phyloP scores from a whole-genome alignment of 306 rosid genomes.

The Malus orientalis region DNA sequence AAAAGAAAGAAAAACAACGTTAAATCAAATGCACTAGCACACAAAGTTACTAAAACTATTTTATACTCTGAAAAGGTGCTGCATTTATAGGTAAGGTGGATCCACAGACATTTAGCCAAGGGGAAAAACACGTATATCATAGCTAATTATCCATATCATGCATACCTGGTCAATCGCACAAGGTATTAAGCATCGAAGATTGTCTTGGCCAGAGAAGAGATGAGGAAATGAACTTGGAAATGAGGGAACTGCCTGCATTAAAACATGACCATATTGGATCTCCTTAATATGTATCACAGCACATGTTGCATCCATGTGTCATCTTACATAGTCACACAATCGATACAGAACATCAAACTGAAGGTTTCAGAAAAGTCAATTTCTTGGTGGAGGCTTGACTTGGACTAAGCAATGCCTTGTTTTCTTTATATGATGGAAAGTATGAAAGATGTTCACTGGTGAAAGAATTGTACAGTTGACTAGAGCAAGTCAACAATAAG shows the following conservation, averaged over 20 bases:
- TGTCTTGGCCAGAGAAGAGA: conserved; percentile 66
- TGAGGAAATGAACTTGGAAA: conserved; percentile 98
- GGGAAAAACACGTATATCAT: neutral
- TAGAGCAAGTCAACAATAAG: neutral
- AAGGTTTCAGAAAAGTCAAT: neutral
- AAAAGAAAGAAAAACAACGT: neutral
- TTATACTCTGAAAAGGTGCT: neutral
- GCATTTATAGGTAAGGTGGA: neutral
- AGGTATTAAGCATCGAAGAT: conserved; percentile 86
- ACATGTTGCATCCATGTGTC: neutral
- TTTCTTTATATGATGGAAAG: neutral
- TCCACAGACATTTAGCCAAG: neutral
- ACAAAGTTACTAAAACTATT: neutral
- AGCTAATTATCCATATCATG: neutral
- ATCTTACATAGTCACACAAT: neutral
- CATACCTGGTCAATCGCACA: conserved; percentile 96
- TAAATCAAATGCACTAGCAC: neutral
- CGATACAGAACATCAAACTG: neutral
- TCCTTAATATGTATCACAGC: conserved; percentile 8
- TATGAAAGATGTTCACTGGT: neutral
- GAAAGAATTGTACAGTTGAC: neutral
- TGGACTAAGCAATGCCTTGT: neutral
- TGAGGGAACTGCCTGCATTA: conserved; percentile 87
- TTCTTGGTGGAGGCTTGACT: neutral
- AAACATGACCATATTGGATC: conserved; percentile 16